Evolutionary conservation across 106 monocot species (phyloP), one percentile per base, ranked within the genome.

Genomic region (Triglochin maritima): DNA sequence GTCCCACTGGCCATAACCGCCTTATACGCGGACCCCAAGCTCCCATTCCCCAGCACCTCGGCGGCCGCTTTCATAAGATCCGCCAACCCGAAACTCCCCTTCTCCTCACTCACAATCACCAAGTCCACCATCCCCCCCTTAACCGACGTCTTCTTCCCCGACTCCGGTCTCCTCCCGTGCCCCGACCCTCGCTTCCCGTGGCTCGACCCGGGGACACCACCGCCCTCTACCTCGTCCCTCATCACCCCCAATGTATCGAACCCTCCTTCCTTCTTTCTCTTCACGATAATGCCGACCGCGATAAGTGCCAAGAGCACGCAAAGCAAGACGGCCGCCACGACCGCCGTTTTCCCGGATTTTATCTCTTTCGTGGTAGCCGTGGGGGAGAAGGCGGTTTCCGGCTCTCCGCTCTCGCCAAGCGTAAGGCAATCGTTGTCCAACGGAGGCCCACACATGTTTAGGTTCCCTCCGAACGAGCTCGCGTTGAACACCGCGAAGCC

Each of bases 1-100:
- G 47, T 52, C 3, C 79, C 89, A 62, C 65, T 81, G 43, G 70
- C 65, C 81, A 94, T 73, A 64, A 84, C 77, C 51, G 84, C 82
- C 61, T 89, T 94, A 77, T 85, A 94, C 17, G 82, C 79, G 2
- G 94, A 82, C 57, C 94, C 89, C 50, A 85, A 17, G 46, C 83
- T 81, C 4, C 87, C 89, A 57, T 71, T 87, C 8, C 87, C 89
- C 60, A 94, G 52, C 82, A 90, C 81, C 81, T 90, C 94, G 5
- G 94, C 94, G 9, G 87, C 78, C 17, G 94, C 89, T 73, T 85
- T 94, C 94, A 94, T 87, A 74, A 94, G 41, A 50, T 94, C 89
- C 41, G 65, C 17, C 75, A 90, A 3, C 29, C 74, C 83, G 57
- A 94, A 81, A 44, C 17, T 45, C 7, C 86, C 89, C 66, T 81